Percentiles rank a stretch among this genome's conserved stretches.
Evolutionary conservation across 352 stramenopile genomes (phyloP).

Genomic region (Peronospora belbahrii): DNA sequence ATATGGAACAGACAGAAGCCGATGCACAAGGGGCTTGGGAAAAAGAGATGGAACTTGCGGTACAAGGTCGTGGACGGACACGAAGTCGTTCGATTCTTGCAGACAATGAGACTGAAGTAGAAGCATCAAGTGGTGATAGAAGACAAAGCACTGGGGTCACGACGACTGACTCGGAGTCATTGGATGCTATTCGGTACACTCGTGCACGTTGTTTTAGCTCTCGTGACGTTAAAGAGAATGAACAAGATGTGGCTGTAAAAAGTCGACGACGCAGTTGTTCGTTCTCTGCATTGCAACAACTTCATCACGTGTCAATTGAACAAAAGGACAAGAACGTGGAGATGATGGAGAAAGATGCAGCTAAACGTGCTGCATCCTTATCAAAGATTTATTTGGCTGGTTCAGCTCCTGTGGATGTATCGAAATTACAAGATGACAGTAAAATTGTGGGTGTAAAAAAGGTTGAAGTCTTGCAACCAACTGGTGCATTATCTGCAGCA

Average conservation of each 20-base stretch:
- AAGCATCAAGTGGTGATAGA: too few species aligned
- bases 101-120: constrained; percentile 27
- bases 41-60: constrained; percentile 71
- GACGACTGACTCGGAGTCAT: neutral
- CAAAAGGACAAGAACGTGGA: constrained; percentile 1
- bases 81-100: constrained; percentile 78
- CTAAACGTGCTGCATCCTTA: constrained; percentile 59
- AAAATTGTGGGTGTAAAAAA: constrained; percentile 75
- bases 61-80: constrained; percentile 62
- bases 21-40: constrained; percentile 60
- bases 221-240: constrained; percentile 3
- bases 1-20: constrained; percentile 35
- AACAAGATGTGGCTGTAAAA: constrained; percentile 1
- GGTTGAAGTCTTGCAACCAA: constrained; percentile 63
- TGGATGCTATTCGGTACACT: too few species aligned
- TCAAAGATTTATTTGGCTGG: constrained; percentile 83
- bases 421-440: constrained; percentile 66
- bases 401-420: constrained; percentile 74
- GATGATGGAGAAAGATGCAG: constrained; percentile 27
- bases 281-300: constrained; percentile 42
- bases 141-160: too few species aligned
- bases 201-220: constrained; percentile 19
- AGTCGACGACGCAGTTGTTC: constrained; percentile 51
- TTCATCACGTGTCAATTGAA: constrained; percentile 1
- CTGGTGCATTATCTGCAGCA: constrained; percentile 61